Percentiles rank a stretch among this genome's conserved stretches.
These are phyloP conservation scores for Taphrina deformans DNA, from an alignment of 1,139 yeast genomes.

Conservation along the genomic window DNA sequence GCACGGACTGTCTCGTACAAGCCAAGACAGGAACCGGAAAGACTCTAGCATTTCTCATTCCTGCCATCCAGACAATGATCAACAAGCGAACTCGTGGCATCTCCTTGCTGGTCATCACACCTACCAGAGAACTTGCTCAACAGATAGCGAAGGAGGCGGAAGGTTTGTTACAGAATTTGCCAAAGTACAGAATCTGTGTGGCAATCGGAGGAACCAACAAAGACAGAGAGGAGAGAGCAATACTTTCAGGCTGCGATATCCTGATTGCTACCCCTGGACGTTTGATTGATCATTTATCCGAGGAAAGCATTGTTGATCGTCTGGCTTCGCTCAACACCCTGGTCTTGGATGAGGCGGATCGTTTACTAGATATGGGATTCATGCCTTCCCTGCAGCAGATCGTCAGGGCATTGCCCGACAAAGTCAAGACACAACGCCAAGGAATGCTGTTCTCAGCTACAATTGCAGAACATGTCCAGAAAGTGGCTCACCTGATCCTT, in stretches of 20 bases:
- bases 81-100: conserved; percentile 77
- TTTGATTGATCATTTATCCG: conserved; percentile 90
- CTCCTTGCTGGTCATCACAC: conserved; percentile 81
- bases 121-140: conserved; percentile 88
- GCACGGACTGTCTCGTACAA: conserved; percentile 91
- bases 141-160: conserved; percentile 97
- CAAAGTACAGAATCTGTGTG: conserved; percentile 80
- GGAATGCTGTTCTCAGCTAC: conserved; percentile 98
- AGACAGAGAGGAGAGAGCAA: conserved; percentile 89
- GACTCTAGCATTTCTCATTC: conserved; percentile 89
- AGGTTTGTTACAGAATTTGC: conserved; percentile 77
- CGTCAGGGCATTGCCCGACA: conserved; percentile 86
- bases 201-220: conserved; percentile 99
- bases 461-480: conserved; percentile 97
- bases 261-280: conserved; percentile 98
- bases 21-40: conserved; percentile 99
- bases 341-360: conserved; percentile 85
- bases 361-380: conserved; percentile 94
- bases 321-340: conserved; percentile 91
- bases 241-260: conserved; percentile 74
- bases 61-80: conserved; percentile 88
- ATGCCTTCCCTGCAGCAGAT: conserved; percentile 98
- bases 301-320: conserved; percentile 84
- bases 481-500: conserved; percentile 90
- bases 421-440: conserved; percentile 75